phyloP scores from a whole-genome alignment of 805 yeast species.

The Lachancea waltii region DNA sequence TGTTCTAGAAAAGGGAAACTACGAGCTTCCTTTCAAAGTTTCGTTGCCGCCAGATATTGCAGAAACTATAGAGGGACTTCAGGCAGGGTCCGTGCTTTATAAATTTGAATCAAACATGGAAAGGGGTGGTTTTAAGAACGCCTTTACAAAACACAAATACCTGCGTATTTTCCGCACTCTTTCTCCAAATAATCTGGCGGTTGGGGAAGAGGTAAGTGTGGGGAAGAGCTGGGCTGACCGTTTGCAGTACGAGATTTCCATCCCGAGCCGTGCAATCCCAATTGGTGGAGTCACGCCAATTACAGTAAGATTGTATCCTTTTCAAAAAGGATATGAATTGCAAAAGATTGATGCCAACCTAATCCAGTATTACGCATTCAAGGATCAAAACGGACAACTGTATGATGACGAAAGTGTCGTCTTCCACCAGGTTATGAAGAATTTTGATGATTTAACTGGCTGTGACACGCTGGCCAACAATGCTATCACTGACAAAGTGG shows the following conservation, averaged over 20 bases:
- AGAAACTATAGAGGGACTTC: conserved; percentile 84
- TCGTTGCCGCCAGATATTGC: conserved; percentile 77
- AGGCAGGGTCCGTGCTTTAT: conserved; percentile 69
- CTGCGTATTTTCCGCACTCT: conserved; percentile 76
- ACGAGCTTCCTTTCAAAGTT: conserved; percentile 79
- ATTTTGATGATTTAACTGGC: conserved; percentile 39
- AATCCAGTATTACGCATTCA: conserved; percentile 55
- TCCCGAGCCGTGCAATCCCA: conserved; percentile 82
- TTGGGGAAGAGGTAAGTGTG: conserved; percentile 73
- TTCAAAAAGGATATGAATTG: conserved; percentile 66
- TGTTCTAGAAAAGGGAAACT: conserved; percentile 60
- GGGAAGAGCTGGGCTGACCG: conserved; percentile 88
- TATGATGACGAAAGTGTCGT: conserved; percentile 57
- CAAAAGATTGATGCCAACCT: conserved; percentile 62
- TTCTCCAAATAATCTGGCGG: conserved; percentile 61
- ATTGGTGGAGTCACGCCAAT: conserved; percentile 73
- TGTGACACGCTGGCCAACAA: conserved; percentile 32
- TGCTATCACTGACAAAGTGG: conserved; percentile 50
- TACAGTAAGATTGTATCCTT: conserved; percentile 65
- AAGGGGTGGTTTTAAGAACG: conserved; percentile 47
- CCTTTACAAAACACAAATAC: conserved; percentile 45
- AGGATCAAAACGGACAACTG: conserved; percentile 49
- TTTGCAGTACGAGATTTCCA: conserved; percentile 77
- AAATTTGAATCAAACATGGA: conserved; percentile 72
- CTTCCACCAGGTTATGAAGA: conserved; percentile 42